Evolutionary conservation across 2,329 filamentous ascomycete species (phyloP).

Genomic region (Diaporthe longicolla): DNA sequence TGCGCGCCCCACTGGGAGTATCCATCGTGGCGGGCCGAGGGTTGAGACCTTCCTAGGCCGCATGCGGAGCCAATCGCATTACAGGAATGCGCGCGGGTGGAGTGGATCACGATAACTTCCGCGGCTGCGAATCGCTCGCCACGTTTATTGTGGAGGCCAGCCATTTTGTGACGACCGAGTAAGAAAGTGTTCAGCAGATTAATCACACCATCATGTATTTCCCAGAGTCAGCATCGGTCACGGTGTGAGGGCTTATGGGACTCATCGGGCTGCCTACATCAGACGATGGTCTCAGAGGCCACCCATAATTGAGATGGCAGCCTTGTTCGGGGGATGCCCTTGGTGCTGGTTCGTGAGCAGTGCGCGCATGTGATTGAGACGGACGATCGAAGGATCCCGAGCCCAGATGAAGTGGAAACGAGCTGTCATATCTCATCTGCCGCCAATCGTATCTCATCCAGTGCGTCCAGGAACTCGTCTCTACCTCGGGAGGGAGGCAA

Average conservation of each 20-base stretch:
- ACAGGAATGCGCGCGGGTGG: background rate
- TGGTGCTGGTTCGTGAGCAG: background rate
- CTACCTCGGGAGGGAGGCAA: background rate
- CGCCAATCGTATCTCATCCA: background rate
- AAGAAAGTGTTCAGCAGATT: background rate
- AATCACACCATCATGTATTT: slow-evolving; percentile 1
- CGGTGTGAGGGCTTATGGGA: background rate
- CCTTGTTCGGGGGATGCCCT: background rate
- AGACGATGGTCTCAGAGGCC: slow-evolving; percentile 20
- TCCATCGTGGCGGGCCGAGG: slow-evolving; percentile 33
- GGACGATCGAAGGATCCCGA: background rate
- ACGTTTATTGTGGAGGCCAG: slow-evolving; percentile 16
- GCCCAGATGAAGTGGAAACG: slow-evolving; percentile 19
- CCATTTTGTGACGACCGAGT: background rate
- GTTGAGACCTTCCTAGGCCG: slow-evolving; percentile 20
- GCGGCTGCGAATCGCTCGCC: slow-evolving; percentile 8
- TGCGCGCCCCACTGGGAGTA: background rate
- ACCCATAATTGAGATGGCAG: slow-evolving; percentile 1
- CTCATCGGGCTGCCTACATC: slow-evolving; percentile 2
- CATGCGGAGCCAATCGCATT: slow-evolving; percentile 37
- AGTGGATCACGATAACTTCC: slow-evolving; percentile 13
- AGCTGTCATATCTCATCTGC: slow-evolving; percentile 31
- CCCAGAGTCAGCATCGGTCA: slow-evolving; percentile 18
- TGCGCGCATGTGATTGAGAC: slow-evolving; percentile 9
- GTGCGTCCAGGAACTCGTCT: background rate